Conservation (phyloP, 257 asterid species). For the Fraxinus excelsior region DNA sequence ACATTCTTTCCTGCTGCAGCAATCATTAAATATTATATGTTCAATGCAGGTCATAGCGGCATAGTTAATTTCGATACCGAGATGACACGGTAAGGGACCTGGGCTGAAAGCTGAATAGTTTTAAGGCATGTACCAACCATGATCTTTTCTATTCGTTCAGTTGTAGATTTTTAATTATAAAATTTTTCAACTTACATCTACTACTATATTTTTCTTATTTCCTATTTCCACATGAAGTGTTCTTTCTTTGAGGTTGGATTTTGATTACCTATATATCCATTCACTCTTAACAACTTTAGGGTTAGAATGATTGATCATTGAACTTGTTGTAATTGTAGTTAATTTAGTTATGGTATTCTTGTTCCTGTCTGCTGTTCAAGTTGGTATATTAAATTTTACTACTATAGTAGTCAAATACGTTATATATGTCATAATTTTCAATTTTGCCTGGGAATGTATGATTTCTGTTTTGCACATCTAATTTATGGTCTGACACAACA, state of each 20-base stretch:
- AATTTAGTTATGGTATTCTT: not conserved
- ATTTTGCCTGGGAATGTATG: not conserved
- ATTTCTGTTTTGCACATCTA: not conserved
- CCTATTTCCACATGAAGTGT: constrained; percentile 5
- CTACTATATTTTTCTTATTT: constrained; percentile 7
- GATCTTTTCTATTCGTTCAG: constrained; percentile 18
- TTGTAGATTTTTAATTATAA: not conserved
- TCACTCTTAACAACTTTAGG: not conserved
- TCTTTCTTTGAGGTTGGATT: constrained; percentile 6
- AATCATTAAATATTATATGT: constrained; percentile 20
- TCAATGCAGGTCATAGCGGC: constrained; percentile 56
- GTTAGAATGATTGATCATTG: not conserved
- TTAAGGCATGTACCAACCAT: constrained; percentile 17
- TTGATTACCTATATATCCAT: not conserved
- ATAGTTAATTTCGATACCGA: constrained; percentile 35
- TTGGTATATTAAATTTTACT: not conserved
- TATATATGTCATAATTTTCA: not conserved
- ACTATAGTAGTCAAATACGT: not conserved
- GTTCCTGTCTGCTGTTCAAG: not conserved
- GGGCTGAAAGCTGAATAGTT: constrained; percentile 19
- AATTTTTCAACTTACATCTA: not conserved
- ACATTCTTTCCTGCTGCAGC: constrained; percentile 3
- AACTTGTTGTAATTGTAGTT: not conserved
- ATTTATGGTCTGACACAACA: not conserved
- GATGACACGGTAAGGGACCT: constrained; percentile 30